A percentile compares a stretch with the other conserved stretches of the same genome.
Conservation (phyloP, 2,329 filamentous ascomycete genomes). For the Dissoconium aciculare region DNA sequence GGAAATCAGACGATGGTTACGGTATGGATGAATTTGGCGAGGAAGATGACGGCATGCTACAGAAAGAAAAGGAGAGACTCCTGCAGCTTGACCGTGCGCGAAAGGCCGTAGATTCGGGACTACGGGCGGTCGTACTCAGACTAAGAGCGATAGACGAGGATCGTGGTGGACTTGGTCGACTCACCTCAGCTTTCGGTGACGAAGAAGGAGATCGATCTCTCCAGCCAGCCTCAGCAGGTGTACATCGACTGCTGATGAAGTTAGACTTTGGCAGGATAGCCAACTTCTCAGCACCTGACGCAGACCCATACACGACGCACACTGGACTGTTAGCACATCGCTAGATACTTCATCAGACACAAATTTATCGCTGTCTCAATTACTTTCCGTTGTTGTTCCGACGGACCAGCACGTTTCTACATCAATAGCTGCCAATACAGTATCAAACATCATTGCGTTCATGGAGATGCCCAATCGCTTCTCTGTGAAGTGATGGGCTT, state of each 20-base stretch:
- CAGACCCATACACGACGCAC: too few relatives aligned
- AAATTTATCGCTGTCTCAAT: too few relatives aligned
- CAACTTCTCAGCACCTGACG: too few relatives aligned
- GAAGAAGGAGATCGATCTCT: slow-evolving; percentile 15
- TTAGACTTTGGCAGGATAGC: slow-evolving; percentile 50
- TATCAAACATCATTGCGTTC: too few relatives aligned
- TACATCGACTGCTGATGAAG: slow-evolving; percentile 83
- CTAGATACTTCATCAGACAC: too few relatives aligned
- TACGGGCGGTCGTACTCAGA: slow-evolving; percentile 45
- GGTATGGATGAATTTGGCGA: slow-evolving; percentile 50
- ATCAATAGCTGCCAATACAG: too few relatives aligned
- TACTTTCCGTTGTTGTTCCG: too few relatives aligned
- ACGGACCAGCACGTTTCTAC: too few relatives aligned
- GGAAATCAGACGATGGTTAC: slow-evolving; percentile 69
- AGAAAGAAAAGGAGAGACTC: slow-evolving; percentile 55
- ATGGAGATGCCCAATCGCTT: too few relatives aligned
- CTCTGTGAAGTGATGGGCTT: too few relatives aligned
- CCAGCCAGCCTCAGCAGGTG: slow-evolving; percentile 52
- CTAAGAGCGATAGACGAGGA: slow-evolving; percentile 46
- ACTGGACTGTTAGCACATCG: too few relatives aligned
- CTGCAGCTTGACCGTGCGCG: slow-evolving; percentile 50
- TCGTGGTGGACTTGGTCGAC: slow-evolving; percentile 23
- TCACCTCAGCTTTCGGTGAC: slow-evolving; percentile 14
- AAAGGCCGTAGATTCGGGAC: slow-evolving; percentile 48
- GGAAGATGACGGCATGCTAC: slow-evolving; percentile 31